These are phyloP conservation scores for Aureobasidium melanogenum DNA, from an alignment of 2,329 filamentous ascomycete species.

Conservation along the genomic window DNA sequence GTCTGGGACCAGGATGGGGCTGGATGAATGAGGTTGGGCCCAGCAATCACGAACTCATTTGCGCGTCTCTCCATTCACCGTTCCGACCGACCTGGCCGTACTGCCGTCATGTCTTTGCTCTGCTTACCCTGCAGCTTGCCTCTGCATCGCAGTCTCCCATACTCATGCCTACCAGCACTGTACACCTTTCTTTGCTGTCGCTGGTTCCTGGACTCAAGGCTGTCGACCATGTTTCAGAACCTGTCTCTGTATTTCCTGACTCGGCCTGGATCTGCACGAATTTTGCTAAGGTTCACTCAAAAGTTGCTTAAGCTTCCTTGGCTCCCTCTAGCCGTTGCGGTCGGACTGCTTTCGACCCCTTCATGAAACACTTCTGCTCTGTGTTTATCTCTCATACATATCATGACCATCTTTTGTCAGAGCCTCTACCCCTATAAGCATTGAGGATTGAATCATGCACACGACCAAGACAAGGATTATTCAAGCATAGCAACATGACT, in stretches of 20 bases:
- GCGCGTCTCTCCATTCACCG: neutral
- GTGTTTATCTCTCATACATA: neutral
- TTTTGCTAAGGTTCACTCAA: neutral
- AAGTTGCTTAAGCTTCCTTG: constrained; percentile 7
- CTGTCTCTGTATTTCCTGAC: neutral
- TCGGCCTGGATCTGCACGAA: neutral
- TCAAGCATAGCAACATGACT: neutral
- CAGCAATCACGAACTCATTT: neutral
- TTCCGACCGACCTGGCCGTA: neutral
- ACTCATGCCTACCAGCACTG: neutral
- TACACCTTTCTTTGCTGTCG: neutral
- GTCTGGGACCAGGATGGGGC: neutral
- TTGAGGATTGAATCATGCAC: neutral
- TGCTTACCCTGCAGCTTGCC: neutral
- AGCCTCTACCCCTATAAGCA: neutral
- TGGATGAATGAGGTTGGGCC: neutral
- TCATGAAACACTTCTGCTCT: neutral
- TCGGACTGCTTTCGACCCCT: neutral
- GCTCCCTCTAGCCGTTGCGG: neutral
- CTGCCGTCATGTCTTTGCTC: neutral
- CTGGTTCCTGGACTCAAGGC: neutral
- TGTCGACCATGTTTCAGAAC: neutral
- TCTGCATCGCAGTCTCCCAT: neutral
- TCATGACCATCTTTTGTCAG: neutral
- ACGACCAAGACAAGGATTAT: neutral